A percentile compares a stretch with the other conserved stretches of the same genome.
These are phyloP conservation scores for Skeletonema costatum DNA, from an alignment of 108 stramenopile species.

Conservation along the genomic window DNA sequence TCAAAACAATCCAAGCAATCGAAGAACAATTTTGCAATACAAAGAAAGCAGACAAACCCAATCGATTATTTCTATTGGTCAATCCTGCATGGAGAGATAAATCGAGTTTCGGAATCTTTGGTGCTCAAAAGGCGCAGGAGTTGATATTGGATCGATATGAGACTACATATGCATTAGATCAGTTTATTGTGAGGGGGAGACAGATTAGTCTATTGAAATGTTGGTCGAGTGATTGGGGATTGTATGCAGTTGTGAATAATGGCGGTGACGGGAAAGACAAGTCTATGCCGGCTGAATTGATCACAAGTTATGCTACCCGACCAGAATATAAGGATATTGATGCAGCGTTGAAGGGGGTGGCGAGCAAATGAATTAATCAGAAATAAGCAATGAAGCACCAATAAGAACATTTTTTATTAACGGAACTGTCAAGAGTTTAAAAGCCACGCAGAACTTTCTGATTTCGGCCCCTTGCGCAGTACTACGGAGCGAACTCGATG, in stretches of 20 bases:
- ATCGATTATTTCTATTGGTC: constrained; percentile 26
- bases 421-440: no score
- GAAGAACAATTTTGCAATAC: constrained; percentile 42
- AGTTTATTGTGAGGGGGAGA: constrained; percentile 27
- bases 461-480: no score
- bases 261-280: neutral
- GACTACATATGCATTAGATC: constrained; percentile 34
- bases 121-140: constrained; percentile 20
- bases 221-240: constrained; percentile 25
- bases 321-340: constrained; percentile 16
- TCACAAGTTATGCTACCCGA: constrained; percentile 5
- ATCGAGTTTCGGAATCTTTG: constrained; percentile 38
- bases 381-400: no score
- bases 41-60: constrained; percentile 17
- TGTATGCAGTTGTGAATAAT: constrained; percentile 4
- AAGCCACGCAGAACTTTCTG: no score
- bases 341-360: neutral
- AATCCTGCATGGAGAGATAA: constrained; percentile 44
- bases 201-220: constrained; percentile 29
- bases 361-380: no score
- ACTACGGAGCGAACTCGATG: no score
- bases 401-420: no score
- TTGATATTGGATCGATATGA: constrained; percentile 35
- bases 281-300: neutral
- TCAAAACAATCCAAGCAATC: constrained; percentile 17